Evolutionary conservation across 148 eudicot species (phyloP).

Genomic region (Chenopodium album): DNA sequence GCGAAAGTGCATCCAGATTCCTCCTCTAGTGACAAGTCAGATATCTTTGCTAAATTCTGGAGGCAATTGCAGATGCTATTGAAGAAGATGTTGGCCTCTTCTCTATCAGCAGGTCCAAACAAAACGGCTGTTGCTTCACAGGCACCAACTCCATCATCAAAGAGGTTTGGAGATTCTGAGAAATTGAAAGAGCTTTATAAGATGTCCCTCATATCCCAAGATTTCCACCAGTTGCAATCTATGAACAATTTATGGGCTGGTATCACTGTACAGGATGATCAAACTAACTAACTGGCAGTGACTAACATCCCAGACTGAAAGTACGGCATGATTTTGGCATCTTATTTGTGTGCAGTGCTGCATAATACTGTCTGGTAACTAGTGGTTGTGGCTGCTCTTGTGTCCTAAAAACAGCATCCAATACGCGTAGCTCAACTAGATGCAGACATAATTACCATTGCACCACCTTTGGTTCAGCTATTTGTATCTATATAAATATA

Average conservation of each 20-base stretch:
- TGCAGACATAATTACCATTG: neutral
- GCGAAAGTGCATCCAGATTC: constrained; percentile 30
- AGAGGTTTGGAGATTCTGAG: constrained; percentile 54
- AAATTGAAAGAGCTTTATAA: constrained; percentile 86
- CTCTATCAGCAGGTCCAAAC: constrained; percentile 46
- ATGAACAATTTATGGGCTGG: constrained; percentile 67
- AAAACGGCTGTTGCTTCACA: constrained; percentile 38
- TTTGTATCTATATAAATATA: neutral
- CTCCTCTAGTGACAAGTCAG: constrained; percentile 22
- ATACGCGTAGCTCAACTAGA: neutral
- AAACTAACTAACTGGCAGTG: neutral
- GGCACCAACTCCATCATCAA: constrained; percentile 40
- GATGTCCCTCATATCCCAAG: constrained; percentile 64
- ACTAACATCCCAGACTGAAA: neutral
- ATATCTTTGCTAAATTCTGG: constrained; percentile 62
- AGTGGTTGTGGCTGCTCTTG: neutral
- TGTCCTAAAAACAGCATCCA: neutral
- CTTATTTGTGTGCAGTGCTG: neutral
- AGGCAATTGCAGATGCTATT: constrained; percentile 69
- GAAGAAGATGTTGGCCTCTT: constrained; percentile 69
- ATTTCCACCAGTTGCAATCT: constrained; percentile 55
- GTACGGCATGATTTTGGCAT: neutral
- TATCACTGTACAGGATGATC: neutral
- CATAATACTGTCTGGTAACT: neutral
- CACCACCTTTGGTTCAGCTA: neutral